These are phyloP conservation scores for Epichloe gansuensis DNA, from an alignment of 2,329 filamentous ascomycete genomes.

Conservation along the genomic window DNA sequence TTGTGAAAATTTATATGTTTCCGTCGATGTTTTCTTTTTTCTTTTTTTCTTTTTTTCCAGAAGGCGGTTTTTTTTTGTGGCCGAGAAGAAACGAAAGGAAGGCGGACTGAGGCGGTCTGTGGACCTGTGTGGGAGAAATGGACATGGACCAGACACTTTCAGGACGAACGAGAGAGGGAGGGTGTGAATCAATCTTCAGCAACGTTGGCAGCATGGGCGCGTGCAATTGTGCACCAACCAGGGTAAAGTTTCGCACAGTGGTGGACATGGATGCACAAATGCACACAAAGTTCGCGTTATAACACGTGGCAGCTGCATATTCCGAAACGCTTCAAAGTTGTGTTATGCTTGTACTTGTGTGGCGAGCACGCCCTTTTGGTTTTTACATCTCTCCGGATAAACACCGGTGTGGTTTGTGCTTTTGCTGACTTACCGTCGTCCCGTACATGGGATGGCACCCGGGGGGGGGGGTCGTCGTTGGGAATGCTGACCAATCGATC, in stretches of 20 bases:
- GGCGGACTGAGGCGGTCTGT: background rate
- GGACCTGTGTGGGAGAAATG: too few relatives aligned
- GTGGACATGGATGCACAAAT: too few relatives aligned
- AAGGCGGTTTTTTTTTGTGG: background rate
- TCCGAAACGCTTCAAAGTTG: background rate
- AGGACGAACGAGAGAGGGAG: too few relatives aligned
- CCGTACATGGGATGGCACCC: too few relatives aligned
- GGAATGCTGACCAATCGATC: slow-evolving; percentile 5
- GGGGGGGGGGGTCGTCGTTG: background rate
- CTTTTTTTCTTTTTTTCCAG: background rate
- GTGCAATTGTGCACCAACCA: too few relatives aligned
- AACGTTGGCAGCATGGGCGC: too few relatives aligned
- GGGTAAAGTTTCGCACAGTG: too few relatives aligned
- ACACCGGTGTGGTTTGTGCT: background rate
- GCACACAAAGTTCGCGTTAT: too few relatives aligned
- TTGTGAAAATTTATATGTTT: too few relatives aligned
- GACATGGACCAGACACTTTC: too few relatives aligned
- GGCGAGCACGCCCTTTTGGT: background rate
- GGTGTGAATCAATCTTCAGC: too few relatives aligned
- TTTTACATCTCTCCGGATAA: background rate
- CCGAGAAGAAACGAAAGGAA: background rate
- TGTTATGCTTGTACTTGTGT: background rate
- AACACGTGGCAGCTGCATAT: slow-evolving; percentile 2
- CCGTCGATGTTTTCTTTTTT: background rate
- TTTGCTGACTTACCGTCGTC: background rate